These are phyloP conservation scores for Fusarium vanettenii DNA, from an alignment of 2,329 filamentous ascomycete genomes.

Conservation along the genomic window DNA sequence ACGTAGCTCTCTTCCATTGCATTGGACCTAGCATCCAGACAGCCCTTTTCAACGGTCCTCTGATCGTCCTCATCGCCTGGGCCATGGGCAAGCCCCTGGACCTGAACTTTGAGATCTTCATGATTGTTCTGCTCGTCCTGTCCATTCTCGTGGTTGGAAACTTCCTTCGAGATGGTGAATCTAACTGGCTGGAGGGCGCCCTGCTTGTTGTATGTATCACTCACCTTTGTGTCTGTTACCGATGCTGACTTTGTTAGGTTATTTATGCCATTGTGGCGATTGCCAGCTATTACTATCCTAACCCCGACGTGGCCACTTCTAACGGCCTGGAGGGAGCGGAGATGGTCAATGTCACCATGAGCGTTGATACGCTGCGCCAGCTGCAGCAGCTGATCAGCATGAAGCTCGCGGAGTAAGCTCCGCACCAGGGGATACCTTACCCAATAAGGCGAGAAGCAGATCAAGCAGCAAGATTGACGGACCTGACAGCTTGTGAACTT, in stretches of 20 bases:
- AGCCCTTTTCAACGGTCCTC: constrained; percentile 78
- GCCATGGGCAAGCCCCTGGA: constrained; percentile 72
- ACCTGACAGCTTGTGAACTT: neutral
- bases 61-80: constrained; percentile 79
- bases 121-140: constrained; percentile 78
- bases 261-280: constrained; percentile 59
- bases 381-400: constrained; percentile 41
- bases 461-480: neutral
- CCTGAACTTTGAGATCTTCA: constrained; percentile 81
- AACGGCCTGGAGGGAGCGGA: constrained; percentile 43
- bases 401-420: constrained; percentile 20
- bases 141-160: constrained; percentile 80
- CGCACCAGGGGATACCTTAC: neutral
- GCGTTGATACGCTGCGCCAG: constrained; percentile 43
- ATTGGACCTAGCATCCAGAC: constrained; percentile 81
- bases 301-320: constrained; percentile 52
- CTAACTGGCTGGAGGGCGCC: constrained; percentile 80
- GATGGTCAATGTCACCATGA: constrained; percentile 47
- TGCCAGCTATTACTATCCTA: constrained; percentile 58
- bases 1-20: constrained; percentile 77
- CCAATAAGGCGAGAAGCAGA: neutral
- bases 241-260: constrained; percentile 37
- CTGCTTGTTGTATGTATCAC: constrained; percentile 67
- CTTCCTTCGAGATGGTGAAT: constrained; percentile 79
- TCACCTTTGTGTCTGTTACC: fast-evolving